Evolutionary conservation across 169 alveolate genomes (phyloP).

Genomic region (Cryptosporidium sp.): DNA sequence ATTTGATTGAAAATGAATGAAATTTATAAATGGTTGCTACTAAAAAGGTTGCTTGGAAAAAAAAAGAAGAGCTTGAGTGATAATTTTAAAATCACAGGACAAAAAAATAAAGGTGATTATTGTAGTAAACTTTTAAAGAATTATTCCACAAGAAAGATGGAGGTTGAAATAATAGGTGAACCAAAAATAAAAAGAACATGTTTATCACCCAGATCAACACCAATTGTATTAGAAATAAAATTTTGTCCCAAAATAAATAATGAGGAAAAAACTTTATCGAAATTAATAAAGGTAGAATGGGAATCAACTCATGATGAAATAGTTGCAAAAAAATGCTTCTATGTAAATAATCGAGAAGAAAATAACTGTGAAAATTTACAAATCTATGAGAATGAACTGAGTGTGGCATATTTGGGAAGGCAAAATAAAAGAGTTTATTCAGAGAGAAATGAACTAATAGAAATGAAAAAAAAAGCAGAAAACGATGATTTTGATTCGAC

Average conservation of each 20-base stretch:
- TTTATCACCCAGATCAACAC: constrained; percentile 65
- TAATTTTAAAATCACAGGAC: background rate
- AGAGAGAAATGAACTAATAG: background rate
- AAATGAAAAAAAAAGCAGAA: background rate
- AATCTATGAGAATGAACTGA: constrained; percentile 32
- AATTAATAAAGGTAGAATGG: constrained; percentile 26
- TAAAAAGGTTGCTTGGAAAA: background rate
- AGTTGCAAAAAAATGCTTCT: background rate
- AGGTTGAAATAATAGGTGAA: constrained; percentile 59
- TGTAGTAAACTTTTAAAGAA: background rate
- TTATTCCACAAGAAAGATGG: background rate
- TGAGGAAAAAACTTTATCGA: background rate
- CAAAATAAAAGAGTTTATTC: constrained; percentile 40
- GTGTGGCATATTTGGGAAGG: constrained; percentile 60
- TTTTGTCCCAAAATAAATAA: background rate
- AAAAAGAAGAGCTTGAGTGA: background rate
- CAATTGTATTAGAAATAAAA: constrained; percentile 53
- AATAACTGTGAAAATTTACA: background rate
- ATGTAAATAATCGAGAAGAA: background rate
- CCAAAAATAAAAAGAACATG: constrained; percentile 32
- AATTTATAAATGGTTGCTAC: background rate
- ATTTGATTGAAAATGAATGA: constrained; percentile 1
- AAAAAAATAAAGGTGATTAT: background rate
- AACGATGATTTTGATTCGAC: constrained; percentile 16
- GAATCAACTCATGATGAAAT: constrained; percentile 32